Base-by-base conservation (phyloP, 164 flowering plant species). In the Vitis rotundifolia region DNA sequence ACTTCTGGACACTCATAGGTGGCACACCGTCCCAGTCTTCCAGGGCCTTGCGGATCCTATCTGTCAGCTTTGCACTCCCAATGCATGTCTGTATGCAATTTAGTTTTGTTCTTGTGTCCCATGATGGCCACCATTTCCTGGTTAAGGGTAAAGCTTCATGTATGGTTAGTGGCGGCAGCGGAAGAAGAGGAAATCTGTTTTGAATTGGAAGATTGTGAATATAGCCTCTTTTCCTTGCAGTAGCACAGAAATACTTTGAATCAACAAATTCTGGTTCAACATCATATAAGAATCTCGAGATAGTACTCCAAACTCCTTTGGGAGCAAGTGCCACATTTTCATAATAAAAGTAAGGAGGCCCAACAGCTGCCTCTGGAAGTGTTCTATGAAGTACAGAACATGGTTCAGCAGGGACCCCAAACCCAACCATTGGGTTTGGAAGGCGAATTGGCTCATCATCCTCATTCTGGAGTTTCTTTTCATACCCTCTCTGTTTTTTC, bases 251-350 rank as follows among this genome's bases (percentile, higher is more conserved):
- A 61, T 79, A 85, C 69, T 87, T 85, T 0, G 98, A 96, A 64
- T 96, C 99, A 0, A 93, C 97, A 77, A 93, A 96, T 61, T 96
- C 98, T 0, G 98, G 99, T 52, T 90, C 87, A 2, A 93, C 81
- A 19, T 88, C 97, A 78, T 79, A 88, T 5, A 96, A 66, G 64
- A 86, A 88, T 6, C 95, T 72, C 0, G 95, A 87, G 10, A 96
- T 93, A 1, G 89, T 86, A 16, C 75, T 72, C 99, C 99, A 96
- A 13, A 87, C 97, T 1, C 97, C 98, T 68, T 87, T 93, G 0
- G 98, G 98, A 55, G 98, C 86, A 51, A 90, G 82, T 2, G 98
- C 98, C 9, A 96, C 98, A 72, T 96, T 96, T 75, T 96, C 99
- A 67, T 87, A 96, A 54, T 90, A 96, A 48, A 96, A 96, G 64